Base-by-base conservation (phyloP, 192 early-diverging fungal species). In the Thoreauomyces humboldtii region DNA sequence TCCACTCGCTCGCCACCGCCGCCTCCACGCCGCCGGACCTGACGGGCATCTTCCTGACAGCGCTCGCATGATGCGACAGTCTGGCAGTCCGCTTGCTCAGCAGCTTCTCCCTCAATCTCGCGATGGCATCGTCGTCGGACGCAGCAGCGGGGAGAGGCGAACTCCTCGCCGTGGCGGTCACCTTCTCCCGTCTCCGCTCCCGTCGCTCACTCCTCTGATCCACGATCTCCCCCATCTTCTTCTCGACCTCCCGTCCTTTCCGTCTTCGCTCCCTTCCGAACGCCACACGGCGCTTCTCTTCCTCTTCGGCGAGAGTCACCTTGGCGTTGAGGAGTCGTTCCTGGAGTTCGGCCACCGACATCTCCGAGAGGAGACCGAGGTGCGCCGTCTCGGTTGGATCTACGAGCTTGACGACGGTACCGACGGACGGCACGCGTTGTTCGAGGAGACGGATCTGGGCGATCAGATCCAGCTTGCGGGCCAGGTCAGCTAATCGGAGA, bases 301-400 rank as follows among this genome's bases (percentile, higher is more conserved):
- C 69, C 2, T 45, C 29, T 33, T 76, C 69, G 19, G 37, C 15
- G 12, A 77, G 45, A 0, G 51, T 56, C 11, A 37, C 12, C 27
- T 71, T 68, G 6, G 72, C 71, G 2, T 70, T 41, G 15, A 71
- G 47, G 0, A 81, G 62, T 12, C 81, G 67, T 63, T 83, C 81
- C 61, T 83, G 81, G 19, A 83, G 71, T 65, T 84, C 82, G 3
- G 73, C 21, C 9, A 81, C 68, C 11, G 78, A 84, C 82, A 84
- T 84, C 67, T 84, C 82, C 1, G 73, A 73, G 2, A 84, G 47
- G 27, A 84, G 47, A 1, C 82, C 82, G 15, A 78, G 34, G 14
- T 72, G 67, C 1, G 77, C 66, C 0, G 76, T 74, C 53, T 78
- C 76, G 2, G 82, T 77, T 9, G 73, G 56, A 61, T 84, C 82